Conservation (phyloP, 2,329 filamentous ascomycete species). For the Colletotrichum incanum region DNA sequence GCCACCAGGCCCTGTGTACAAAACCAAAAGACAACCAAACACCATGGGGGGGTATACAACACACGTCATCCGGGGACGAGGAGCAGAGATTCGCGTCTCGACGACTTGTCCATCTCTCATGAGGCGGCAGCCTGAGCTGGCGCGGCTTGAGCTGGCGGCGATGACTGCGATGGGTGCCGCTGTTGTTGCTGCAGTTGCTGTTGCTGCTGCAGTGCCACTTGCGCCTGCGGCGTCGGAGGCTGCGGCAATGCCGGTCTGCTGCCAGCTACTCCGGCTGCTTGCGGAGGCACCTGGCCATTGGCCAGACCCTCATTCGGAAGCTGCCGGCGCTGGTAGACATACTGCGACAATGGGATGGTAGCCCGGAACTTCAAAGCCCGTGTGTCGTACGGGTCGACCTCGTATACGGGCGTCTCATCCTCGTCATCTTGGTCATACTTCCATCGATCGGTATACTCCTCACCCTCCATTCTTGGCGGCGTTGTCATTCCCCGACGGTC, state of each 20-base stretch:
- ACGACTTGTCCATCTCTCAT: constrained; percentile 13
- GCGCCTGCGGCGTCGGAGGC: constrained; percentile 45
- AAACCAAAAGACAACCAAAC: constrained; percentile 41
- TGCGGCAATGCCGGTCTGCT: constrained; percentile 45
- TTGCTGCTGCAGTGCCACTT: constrained; percentile 45
- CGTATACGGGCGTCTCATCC: constrained; percentile 81
- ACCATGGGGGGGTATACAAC: constrained; percentile 43
- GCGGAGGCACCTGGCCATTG: constrained; percentile 41
- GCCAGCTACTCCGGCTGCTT: constrained; percentile 30
- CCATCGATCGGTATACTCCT: constrained; percentile 76
- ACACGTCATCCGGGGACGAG: constrained; percentile 36
- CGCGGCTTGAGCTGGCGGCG: constrained; percentile 31
- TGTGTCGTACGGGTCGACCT: constrained; percentile 80
- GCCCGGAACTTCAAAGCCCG: constrained; percentile 73
- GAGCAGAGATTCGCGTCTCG: constrained; percentile 29
- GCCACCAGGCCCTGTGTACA: constrained; percentile 32
- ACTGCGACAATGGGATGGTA: constrained; percentile 67
- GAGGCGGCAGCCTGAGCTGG: constrained; percentile 24
- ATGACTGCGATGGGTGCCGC: constrained; percentile 20
- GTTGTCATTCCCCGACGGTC: constrained; percentile 82
- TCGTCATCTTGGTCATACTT: constrained; percentile 93
- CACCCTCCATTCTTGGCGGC: constrained; percentile 61
- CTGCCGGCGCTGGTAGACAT: constrained; percentile 58
- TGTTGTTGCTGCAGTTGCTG: constrained; percentile 46
- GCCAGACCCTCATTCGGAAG: constrained; percentile 47